phyloP scores from a whole-genome alignment of 1,139 yeast species.

The Pneumocystis carinii region DNA sequence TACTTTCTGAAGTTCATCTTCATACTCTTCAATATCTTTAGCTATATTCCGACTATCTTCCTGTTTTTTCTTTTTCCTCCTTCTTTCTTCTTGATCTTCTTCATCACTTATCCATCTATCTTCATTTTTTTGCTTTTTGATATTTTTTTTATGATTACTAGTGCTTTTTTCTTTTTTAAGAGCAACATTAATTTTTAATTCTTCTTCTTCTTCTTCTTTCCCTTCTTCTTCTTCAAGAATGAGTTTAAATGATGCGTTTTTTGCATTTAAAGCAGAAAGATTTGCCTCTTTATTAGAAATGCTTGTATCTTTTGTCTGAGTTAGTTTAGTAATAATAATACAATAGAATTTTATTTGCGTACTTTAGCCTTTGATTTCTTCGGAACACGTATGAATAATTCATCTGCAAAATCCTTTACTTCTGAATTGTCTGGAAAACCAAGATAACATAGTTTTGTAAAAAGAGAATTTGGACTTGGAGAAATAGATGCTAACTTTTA shows the following conservation, averaged over 20 bases:
- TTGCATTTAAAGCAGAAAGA: conserved; percentile 2
- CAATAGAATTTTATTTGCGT: background rate
- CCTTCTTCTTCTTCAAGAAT: conserved; percentile 12
- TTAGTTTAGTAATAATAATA: background rate
- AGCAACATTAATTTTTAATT: background rate
- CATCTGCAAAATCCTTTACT: conserved; percentile 18
- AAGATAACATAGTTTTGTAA: conserved; percentile 17
- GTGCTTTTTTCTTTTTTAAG: conserved; percentile 2
- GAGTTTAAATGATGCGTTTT: conserved; percentile 10
- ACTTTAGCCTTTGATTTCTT: conserved; percentile 3
- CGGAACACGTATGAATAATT: conserved; percentile 18
- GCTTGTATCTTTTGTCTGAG: conserved; percentile 1
- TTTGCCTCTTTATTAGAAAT: conserved; percentile 5
- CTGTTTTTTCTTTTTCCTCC: background rate
- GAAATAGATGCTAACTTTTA: conserved; percentile 16
- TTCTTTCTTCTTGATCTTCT: conserved; percentile 8
- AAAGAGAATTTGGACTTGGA: conserved; percentile 13
- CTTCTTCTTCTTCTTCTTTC: conserved; percentile 5
- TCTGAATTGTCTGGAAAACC: conserved; percentile 20
- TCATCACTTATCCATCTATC: conserved; percentile 11
- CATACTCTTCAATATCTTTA: conserved; percentile 8
- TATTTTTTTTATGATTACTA: conserved; percentile 2
- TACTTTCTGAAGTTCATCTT: conserved; percentile 2
- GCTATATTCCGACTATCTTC: conserved; percentile 3
- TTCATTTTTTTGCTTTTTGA: conserved; percentile 7